Conservation (phyloP, 148 eudicot genomes). For the Fallopia convolvulus region DNA sequence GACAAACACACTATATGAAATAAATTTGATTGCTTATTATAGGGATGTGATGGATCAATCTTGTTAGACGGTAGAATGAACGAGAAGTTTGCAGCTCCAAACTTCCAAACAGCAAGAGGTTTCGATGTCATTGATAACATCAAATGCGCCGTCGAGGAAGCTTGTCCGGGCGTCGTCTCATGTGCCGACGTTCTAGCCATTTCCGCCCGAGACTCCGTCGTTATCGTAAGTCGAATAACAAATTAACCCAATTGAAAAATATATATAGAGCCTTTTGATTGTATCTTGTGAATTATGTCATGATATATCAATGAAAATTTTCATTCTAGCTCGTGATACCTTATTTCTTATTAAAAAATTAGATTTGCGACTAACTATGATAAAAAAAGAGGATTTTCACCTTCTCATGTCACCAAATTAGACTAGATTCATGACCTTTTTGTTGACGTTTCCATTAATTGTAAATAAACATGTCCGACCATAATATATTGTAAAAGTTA, state of each 20-base stretch:
- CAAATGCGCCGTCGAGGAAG: conserved; percentile 60
- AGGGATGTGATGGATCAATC: conserved; percentile 88
- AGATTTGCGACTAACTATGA: too few relatives aligned
- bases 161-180: conserved; percentile 67
- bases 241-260: neutral
- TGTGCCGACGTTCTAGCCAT: conserved; percentile 83
- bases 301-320: too few relatives aligned
- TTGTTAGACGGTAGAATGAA: conserved; percentile 63
- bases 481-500: neutral
- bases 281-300: too few relatives aligned
- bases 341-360: too few relatives aligned
- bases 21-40: neutral
- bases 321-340: too few relatives aligned
- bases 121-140: conserved; percentile 69
- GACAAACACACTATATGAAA: too few relatives aligned
- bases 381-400: too few relatives aligned
- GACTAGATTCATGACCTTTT: too few relatives aligned
- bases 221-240: conserved; percentile 31
- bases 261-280: too few relatives aligned
- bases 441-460: too few relatives aligned
- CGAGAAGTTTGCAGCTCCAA: conserved; percentile 63
- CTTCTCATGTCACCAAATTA: too few relatives aligned
- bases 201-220: conserved; percentile 68
- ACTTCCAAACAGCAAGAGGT: conserved; percentile 54
- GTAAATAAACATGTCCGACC: too few relatives aligned